phyloP scores from a whole-genome alignment of 768 basidiomycete species.

The Dentipellis sp. region DNA sequence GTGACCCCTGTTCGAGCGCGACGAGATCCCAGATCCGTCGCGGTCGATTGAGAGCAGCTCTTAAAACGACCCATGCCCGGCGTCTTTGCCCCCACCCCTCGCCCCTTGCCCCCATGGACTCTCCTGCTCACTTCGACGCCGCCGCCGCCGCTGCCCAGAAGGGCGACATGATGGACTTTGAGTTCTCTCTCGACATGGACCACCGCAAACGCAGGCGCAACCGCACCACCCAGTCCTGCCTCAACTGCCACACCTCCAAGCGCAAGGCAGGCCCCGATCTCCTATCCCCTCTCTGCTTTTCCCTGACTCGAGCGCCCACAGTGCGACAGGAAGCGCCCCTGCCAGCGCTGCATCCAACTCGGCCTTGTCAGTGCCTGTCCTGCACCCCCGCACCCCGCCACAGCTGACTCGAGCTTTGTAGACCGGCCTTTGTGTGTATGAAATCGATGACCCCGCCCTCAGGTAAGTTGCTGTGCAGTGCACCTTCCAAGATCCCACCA shows the following conservation, averaged over 20 bases:
- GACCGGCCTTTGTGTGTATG: slow-evolving; percentile 94
- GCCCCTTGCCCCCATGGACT: slow-evolving; percentile 15
- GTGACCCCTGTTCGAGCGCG: no score
- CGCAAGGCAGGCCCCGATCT: slow-evolving; percentile 50
- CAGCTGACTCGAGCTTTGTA: slow-evolving; percentile 20
- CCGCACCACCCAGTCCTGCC: slow-evolving; percentile 80
- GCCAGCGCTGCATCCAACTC: slow-evolving; percentile 83
- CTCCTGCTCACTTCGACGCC: slow-evolving; percentile 24
- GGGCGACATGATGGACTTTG: slow-evolving; percentile 23
- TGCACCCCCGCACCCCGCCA: slow-evolving; percentile 9
- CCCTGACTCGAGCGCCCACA: slow-evolving; percentile 21
- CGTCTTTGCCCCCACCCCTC: slow-evolving; percentile 1
- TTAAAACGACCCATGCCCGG: no score
- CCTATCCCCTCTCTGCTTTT: slow-evolving; percentile 5
- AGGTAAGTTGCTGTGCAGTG: slow-evolving; percentile 39
- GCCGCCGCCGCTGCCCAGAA: slow-evolving; percentile 35
- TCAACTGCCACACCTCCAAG: slow-evolving; percentile 92
- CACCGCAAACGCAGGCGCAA: slow-evolving; percentile 83
- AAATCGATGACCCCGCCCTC: slow-evolving; percentile 82
- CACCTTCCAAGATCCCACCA: background rate
- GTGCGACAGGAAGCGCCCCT: slow-evolving; percentile 91
- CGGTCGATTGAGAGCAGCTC: no score
- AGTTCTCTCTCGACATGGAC: slow-evolving; percentile 58
- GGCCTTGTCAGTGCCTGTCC: slow-evolving; percentile 47
- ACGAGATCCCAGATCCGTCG: no score